Base-by-base conservation (phyloP, 1,139 yeast genomes). In the Taphrina populina region DNA sequence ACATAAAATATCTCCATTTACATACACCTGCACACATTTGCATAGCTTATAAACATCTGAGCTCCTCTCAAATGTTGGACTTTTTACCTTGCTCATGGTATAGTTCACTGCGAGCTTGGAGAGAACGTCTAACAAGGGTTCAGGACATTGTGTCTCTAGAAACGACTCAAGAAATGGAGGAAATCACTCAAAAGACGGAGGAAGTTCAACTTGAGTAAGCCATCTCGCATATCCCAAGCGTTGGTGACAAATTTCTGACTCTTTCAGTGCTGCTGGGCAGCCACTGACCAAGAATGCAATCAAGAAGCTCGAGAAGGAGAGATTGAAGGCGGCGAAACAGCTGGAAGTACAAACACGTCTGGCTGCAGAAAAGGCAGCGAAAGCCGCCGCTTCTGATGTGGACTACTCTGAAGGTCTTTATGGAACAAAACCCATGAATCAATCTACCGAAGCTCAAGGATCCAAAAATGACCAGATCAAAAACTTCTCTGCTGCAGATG, bases 211-310 rank as follows among this genome's bases (percentile, higher is more conserved):
- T 37, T 13, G 43, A 37, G 39, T 34, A 34, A 4, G n/a, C 11
- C 30, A 8, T 27, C 30, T 8, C 11, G 21, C 39, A 13, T 2
- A 17, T 34, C 39, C n/a, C n/a, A n/a, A n/a, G n/a, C n/a, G n/a
- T n/a, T n/a, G n/a, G n/a, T n/a, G n/a, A n/a, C n/a, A n/a, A 6
- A 6, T 10, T 34, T 8, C 39, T 40, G 13, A 24, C 34, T 2
- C 15, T 6, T 27, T 7, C 15, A 84, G 86, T 27, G 84, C 80
- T 71, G 96, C 92, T 70, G 98, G 98, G 40, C 85, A 82, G 73
- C 98, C 98, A 52, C 76, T 92, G 65, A 87, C 96, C 61, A 92
- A 92, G 73, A 92, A 88, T 70, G 98, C 96, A 1, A 76, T 92
- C 66, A 92, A 92, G 78, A 92, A 92, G 75, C 79, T 92, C 61